Evolutionary conservation across 805 yeast genomes (phyloP), one percentile per base, ranked within the genome.

Genomic region (Candida endomychidarum): DNA sequence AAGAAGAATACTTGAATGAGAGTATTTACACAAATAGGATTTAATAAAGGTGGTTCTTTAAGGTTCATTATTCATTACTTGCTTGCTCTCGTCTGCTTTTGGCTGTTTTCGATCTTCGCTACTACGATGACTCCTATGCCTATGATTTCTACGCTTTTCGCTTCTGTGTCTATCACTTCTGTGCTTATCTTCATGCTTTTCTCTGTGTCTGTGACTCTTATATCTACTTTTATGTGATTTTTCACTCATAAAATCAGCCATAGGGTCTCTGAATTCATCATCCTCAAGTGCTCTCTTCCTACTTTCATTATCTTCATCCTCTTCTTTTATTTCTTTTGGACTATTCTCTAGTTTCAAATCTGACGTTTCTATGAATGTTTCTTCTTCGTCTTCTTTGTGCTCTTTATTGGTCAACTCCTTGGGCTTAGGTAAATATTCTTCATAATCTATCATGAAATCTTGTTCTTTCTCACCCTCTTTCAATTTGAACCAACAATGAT

Each of bases 401-500:
- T 20, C 10, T 8, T 20, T 12, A 12, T 18, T 8, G 8, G 25
- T 32, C 12, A 37, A 24, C 29, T 35, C 24, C 8, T 34, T 34
- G 4, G n/a, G 34, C 46, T 17, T 51, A 46, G 14, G 57, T 53
- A 37, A 38, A 11, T 23, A 18, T 12, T 42, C 40, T 5, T 42
- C 47, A 41, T 64, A 54, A 37, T 65, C 58, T 2, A 69, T 52
- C 39, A 39, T 37, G 45, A 56, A 66, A 37, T 68, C 73, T 34
- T 74, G 77, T 38, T 74, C 78, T 12, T 51, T 56, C 46, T 79
- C 80, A 7, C 72, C 77, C 10, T 72, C 74, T 48, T 72, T 65
- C 26, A 82, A 75, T 43, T 70, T 75, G 54, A 74, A 85, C 43
- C 75, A 70, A 3, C 81, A 76, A 65, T 87, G 96, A 54, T 87